Evolutionary conservation across 306 rosid genomes (phyloP).

Genomic region (Vigna nakashimae): DNA sequence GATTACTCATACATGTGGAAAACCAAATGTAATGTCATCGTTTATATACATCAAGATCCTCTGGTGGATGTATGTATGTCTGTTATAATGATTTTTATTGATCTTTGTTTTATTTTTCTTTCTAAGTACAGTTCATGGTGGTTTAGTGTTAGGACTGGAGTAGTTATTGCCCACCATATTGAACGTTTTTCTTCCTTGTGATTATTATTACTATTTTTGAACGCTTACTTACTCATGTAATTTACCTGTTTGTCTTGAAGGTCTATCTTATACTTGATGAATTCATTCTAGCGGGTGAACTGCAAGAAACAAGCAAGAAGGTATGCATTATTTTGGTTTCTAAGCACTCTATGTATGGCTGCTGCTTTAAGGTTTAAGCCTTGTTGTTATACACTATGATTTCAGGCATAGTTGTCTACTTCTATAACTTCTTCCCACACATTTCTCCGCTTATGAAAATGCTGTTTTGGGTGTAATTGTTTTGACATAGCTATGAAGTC

Average conservation of each 20-base stretch:
- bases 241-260: conserved; percentile 42
- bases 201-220: neutral
- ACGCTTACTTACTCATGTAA: conserved; percentile 31
- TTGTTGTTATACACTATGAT: conserved; percentile 1
- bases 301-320: conserved; percentile 69
- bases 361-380: conserved; percentile 5
- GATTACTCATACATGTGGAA: too few relatives aligned
- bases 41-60: neutral
- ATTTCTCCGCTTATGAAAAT: conserved; percentile 24
- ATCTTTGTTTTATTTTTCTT: neutral
- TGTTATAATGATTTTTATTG: neutral
- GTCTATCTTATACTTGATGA: conserved; percentile 67
- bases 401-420: conserved; percentile 4
- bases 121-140: neutral
- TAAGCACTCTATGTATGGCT: neutral
- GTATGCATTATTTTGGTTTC: conserved; percentile 44
- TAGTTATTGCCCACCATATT: conserved; percentile 12
- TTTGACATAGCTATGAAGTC: neutral
- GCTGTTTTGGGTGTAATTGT: conserved; percentile 11
- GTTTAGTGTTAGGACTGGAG: conserved; percentile 3
- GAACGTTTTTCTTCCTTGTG: conserved; percentile 1
- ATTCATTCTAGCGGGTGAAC: conserved; percentile 66
- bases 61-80: neutral
- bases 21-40: neutral
- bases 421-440: neutral